phyloP scores from a whole-genome alignment of 768 basidiomycete species.

The Dioszegia crocea region DNA sequence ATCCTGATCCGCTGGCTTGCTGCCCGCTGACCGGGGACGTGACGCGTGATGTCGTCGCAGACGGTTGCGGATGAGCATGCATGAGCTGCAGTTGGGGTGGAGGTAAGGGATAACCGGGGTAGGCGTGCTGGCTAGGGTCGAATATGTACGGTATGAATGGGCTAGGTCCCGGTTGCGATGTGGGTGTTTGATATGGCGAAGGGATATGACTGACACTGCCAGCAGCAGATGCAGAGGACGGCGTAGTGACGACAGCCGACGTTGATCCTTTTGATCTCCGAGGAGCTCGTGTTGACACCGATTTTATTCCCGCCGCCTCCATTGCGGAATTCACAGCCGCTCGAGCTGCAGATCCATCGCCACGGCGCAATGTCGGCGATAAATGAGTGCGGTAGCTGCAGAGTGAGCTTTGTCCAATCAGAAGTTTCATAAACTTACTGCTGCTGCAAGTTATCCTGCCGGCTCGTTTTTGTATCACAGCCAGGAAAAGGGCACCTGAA shows the following conservation, averaged over 20 bases:
- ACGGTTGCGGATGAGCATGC: conserved; percentile 21
- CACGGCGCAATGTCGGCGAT: conserved; percentile 38
- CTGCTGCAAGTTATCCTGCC: conserved; percentile 79
- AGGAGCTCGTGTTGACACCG: conserved; percentile 26
- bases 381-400: conserved; percentile 46
- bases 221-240: conserved; percentile 25
- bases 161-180: conserved; percentile 22
- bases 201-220: conserved; percentile 24
- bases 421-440: conserved; percentile 53
- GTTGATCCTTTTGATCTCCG: conserved; percentile 41
- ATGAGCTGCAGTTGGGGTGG: conserved; percentile 26
- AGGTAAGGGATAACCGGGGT: conserved; percentile 22
- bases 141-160: conserved; percentile 38
- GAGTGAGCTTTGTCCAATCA: neutral
- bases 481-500: conserved; percentile 94
- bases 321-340: conserved; percentile 41
- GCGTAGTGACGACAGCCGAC: conserved; percentile 25
- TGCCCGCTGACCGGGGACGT: conserved; percentile 38
- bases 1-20: conserved; percentile 19
- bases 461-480: conserved; percentile 81
- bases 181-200: conserved; percentile 39
- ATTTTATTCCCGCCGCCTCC: conserved; percentile 45
- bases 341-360: conserved; percentile 39
- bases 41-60: conserved; percentile 26
- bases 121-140: conserved; percentile 27